phyloP scores from a whole-genome alignment of 73 alveolate genomes.

The Paramecium sexaurelia region DNA sequence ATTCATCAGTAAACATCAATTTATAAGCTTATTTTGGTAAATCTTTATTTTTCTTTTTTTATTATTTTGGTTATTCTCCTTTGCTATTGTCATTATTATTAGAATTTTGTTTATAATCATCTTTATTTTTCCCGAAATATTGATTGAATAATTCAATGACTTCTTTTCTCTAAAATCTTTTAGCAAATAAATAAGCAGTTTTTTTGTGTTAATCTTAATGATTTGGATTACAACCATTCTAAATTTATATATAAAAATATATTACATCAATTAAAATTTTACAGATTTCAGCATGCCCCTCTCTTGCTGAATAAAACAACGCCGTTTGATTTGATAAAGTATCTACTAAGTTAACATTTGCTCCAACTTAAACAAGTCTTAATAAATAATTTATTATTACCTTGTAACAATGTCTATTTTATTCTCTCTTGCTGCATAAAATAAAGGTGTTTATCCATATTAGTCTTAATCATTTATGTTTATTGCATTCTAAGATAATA shows the following conservation, averaged over 20 bases:
- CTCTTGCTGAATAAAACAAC: slow-evolving; percentile 92
- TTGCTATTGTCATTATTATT: background rate
- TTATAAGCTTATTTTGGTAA: slow-evolving; percentile 54
- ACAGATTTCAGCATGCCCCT: slow-evolving; percentile 85
- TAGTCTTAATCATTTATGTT: slow-evolving; percentile 48
- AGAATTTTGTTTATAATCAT: slow-evolving; percentile 19
- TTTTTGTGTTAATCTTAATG: slow-evolving; percentile 80
- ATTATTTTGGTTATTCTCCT: slow-evolving; percentile 28
- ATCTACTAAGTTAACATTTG: slow-evolving; percentile 83
- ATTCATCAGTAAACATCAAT: slow-evolving; percentile 66
- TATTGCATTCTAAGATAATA: background rate
- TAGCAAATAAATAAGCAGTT: slow-evolving; percentile 83
- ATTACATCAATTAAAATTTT: slow-evolving; percentile 74
- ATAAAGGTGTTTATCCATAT: slow-evolving; percentile 80
- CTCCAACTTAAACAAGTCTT: slow-evolving; percentile 77
- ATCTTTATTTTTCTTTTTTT: slow-evolving; percentile 53
- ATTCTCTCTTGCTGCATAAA: slow-evolving; percentile 88
- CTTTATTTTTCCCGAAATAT: slow-evolving; percentile 18
- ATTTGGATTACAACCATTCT: slow-evolving; percentile 80
- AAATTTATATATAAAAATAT: background rate
- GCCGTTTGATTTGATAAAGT: slow-evolving; percentile 84
- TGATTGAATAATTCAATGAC: slow-evolving; percentile 70
- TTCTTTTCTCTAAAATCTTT: slow-evolving; percentile 73
- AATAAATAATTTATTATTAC: background rate
- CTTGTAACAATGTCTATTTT: slow-evolving; percentile 63